Evolutionary conservation across 352 stramenopile genomes (phyloP), one percentile per base, ranked within the genome.

Genomic region (Pythium monospermum): DNA sequence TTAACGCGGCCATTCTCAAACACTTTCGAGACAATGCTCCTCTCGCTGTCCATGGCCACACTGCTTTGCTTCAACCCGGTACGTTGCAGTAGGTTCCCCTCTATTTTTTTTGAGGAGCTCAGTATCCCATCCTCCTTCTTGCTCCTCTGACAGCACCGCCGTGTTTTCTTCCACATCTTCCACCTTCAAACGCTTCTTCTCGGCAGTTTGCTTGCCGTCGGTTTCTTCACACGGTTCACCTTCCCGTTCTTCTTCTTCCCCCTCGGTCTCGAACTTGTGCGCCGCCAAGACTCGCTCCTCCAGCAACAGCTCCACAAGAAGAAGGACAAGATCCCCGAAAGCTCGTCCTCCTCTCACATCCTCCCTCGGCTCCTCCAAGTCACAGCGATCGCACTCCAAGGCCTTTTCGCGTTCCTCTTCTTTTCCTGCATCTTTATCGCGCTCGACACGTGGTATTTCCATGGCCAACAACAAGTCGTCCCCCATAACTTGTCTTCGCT

Each of bases 181-280:
- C 73, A 85, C 28, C n/a, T 56, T 1, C 78, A 87, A 42, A 85
- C 75, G 10, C 28, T 84, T 33, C 6, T 75, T 2, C 66, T 94
- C n/a, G 83, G 83, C 3, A 67, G 55, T 50, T 59, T 88, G n/a
- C 56, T 89, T 19, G 81, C 77, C 0, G 2, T 87, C 6, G 85
- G 77, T 26, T 71, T 88, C 42, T 95, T 93, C 58, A 85, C 73
- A 23, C 66, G 83, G 18, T 90, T 95, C 63, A 91, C 82, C 8
- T 95, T 94, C 55, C 59, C 71, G 13, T 61, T 85, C 40, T 95
- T 93, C 64, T 92, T 90, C 64, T 67, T 89, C 30, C 78, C 82
- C 0, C 38, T 92, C 32, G 79, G 76, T 5, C 6, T 92, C 28
- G 71, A 88, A 39, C 68, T 92, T 11, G 69, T 83, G 7, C 69